phyloP scores from a whole-genome alignment of 495 filamentous ascomycete species.

The Evernia prunastri region DNA sequence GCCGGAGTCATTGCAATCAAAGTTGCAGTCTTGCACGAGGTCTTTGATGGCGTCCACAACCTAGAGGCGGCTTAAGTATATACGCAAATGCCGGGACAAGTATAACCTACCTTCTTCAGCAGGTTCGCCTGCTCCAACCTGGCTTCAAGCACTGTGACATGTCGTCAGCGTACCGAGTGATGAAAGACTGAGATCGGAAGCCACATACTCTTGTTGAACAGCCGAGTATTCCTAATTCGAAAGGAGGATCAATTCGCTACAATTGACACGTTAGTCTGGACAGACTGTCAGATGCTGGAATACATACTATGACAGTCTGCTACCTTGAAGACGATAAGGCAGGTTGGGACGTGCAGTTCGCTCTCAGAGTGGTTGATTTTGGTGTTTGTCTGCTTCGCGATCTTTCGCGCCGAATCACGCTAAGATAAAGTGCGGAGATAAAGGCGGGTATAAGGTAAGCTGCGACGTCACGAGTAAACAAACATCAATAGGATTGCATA shows the following conservation, averaged over 20 bases:
- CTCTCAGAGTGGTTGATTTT: not conserved
- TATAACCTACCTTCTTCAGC: conserved; percentile 77
- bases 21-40: conserved; percentile 99
- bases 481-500: too few relatives aligned
- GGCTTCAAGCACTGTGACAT: conserved; percentile 81
- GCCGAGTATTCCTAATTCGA: not conserved
- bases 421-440: conserved; percentile 7
- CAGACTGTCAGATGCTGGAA: not conserved
- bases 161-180: not conserved
- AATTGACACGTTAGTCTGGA: not conserved
- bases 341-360: not conserved
- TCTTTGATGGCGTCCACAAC: conserved; percentile 99
- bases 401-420: conserved; percentile 15
- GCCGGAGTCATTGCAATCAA: conserved; percentile 99
- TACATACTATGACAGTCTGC: not conserved
- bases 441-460: not conserved
- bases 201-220: conserved; percentile 6
- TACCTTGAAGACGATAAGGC: not conserved
- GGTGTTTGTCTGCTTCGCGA: not conserved
- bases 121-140: conserved; percentile 88
- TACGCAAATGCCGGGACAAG: not conserved
- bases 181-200: not conserved
- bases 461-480: not conserved
- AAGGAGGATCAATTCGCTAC: not conserved
- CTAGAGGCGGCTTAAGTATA: conserved; percentile 30